Evolutionary conservation across 2,329 filamentous ascomycete species (phyloP), one percentile per base, ranked within the genome.

Genomic region (Nannizzia gypsea): DNA sequence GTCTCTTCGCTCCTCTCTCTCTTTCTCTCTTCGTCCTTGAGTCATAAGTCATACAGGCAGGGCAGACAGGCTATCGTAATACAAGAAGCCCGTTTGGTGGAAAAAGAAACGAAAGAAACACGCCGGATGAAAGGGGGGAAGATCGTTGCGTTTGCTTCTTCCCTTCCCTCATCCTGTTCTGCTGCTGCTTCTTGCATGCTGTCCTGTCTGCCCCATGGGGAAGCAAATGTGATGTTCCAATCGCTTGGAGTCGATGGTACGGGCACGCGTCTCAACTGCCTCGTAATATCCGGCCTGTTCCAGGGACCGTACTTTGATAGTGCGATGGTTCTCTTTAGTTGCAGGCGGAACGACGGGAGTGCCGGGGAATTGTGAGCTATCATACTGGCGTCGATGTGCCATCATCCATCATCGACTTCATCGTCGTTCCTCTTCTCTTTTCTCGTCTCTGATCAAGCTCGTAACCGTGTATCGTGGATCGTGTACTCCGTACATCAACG

Each of bases 191-290:
- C 13, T 11, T 36, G 6, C 31, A 11, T 3, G 31, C 31, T 11
- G 28, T 6, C 31, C 9, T 36, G 9, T 42, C 38, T 57, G 58
- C 38, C 52, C 34, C 26, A 56, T 59, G 55, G 36, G 40, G 36
- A 26, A 57, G 40, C 31, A 40, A 57, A 52, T 52, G 48, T 52
- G 48, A 52, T 52, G 26, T 52, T 24, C 22, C 22, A 31, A 52
- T 52, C 42, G 42, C 42, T 24, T 46, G 42, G 42, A n/a, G 28
- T 36, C n/a, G 31, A 56, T 26, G 31, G 36, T 22, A 24, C 54
- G 11, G 20, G 24, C n/a, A 15, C 31, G 38, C 54, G 13, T 36
- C 31, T 36, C 31, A 36, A 36, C 31, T 3, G 31, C 31, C 31
- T 36, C 31, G 31, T 36, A n/a, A 36, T 36, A 36, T 36, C 31